These are phyloP conservation scores for Lunularia cruciata DNA, from an alignment of 225 moss, liverwort and hornwort genomes.

Conservation along the genomic window DNA sequence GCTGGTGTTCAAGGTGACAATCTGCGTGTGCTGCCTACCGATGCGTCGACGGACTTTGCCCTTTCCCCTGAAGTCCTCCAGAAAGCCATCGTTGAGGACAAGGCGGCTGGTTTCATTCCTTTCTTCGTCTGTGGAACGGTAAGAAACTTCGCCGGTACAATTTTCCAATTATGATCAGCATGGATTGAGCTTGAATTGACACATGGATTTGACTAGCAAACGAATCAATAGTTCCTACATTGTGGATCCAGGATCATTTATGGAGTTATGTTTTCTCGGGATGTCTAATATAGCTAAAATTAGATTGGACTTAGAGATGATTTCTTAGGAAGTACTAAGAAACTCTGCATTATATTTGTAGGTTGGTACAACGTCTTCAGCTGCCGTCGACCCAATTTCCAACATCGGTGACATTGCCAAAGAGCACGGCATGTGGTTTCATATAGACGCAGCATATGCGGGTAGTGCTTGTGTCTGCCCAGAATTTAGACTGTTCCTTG, in stretches of 20 bases:
- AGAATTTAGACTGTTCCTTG: slow-evolving; percentile 54
- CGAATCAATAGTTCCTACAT: too few relatives aligned
- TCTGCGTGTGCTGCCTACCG: slow-evolving; percentile 48
- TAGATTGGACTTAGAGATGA: too few relatives aligned
- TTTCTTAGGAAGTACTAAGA: too few relatives aligned
- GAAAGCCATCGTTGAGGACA: slow-evolving; percentile 55
- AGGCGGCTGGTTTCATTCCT: slow-evolving; percentile 63
- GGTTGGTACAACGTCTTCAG: slow-evolving; percentile 76
- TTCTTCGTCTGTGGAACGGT: slow-evolving; percentile 81
- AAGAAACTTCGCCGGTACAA: too few relatives aligned
- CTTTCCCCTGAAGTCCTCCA: slow-evolving; percentile 48
- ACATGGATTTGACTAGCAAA: too few relatives aligned
- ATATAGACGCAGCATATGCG: slow-evolving; percentile 67
- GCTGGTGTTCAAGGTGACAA: slow-evolving; percentile 50
- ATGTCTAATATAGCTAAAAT: too few relatives aligned
- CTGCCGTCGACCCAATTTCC: slow-evolving; percentile 71
- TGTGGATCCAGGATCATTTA: too few relatives aligned
- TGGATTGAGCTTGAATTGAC: too few relatives aligned
- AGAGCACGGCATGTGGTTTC: slow-evolving; percentile 68
- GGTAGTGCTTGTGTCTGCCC: too few relatives aligned
- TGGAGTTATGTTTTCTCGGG: too few relatives aligned
- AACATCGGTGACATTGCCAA: slow-evolving; percentile 46
- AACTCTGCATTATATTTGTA: too few relatives aligned
- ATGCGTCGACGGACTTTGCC: slow-evolving; percentile 47
- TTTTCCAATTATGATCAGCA: too few relatives aligned